Evolutionary conservation across 1,139 yeast genomes (phyloP).

Genomic region (Pichia inconspicua): DNA sequence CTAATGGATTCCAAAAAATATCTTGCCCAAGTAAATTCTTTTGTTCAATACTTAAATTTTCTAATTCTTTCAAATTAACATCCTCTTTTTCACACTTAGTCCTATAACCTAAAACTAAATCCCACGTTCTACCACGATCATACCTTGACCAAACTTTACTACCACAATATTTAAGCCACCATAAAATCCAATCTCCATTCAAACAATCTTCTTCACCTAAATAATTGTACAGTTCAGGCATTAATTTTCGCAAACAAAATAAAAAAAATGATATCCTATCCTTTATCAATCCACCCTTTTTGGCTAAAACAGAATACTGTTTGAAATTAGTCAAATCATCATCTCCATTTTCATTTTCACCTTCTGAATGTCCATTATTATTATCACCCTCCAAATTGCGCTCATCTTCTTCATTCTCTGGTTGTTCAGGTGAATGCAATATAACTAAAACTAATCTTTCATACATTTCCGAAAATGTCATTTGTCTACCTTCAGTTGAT

Average conservation of each 20-base stretch:
- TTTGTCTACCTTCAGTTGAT: slow-evolving; percentile 22
- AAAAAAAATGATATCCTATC: slow-evolving; percentile 70
- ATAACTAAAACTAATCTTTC: slow-evolving; percentile 72
- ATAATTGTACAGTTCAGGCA: slow-evolving; percentile 73
- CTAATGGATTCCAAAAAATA: slow-evolving; percentile 29
- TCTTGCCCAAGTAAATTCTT: slow-evolving; percentile 27
- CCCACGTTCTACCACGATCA: slow-evolving; percentile 90
- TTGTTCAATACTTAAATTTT: slow-evolving; percentile 17
- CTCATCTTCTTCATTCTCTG: slow-evolving; percentile 8
- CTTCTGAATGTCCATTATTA: neutral
- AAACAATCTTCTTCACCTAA: slow-evolving; percentile 77
- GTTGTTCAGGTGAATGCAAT: slow-evolving; percentile 58
- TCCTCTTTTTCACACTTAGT: slow-evolving; percentile 30
- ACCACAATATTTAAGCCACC: slow-evolving; percentile 96
- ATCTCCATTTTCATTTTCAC: slow-evolving; percentile 1
- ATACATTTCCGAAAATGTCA: slow-evolving; percentile 60
- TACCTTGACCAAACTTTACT: slow-evolving; percentile 74
- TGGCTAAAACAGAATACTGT: slow-evolving; percentile 10
- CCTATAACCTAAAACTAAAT: slow-evolving; percentile 75
- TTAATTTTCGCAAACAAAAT: slow-evolving; percentile 49
- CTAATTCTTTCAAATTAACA: slow-evolving; percentile 23
- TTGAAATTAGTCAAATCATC: slow-evolving; percentile 5
- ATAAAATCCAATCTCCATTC: slow-evolving; percentile 84
- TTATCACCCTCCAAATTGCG: too few relatives aligned
- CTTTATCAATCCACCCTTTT: slow-evolving; percentile 56